Evolutionary conservation across 345 rosid species (phyloP).

Genomic region (Salix udensis): DNA sequence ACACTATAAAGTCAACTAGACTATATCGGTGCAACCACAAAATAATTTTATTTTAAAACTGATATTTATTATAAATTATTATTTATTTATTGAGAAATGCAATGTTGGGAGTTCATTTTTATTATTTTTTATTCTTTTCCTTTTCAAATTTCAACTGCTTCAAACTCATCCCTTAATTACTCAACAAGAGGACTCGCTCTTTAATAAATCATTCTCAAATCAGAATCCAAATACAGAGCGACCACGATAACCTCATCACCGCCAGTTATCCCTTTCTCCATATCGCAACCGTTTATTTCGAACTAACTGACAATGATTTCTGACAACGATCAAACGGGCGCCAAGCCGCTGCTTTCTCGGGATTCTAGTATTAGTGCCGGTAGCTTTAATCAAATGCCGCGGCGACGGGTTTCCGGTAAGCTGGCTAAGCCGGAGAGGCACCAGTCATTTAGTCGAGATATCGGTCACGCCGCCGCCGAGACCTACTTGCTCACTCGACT

Average conservation of each 20-base stretch:
- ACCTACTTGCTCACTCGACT: slow-evolving; percentile 28
- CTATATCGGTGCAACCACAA: accelerated
- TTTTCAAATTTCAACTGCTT: background rate
- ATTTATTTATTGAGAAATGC: too few species aligned
- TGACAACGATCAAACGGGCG: background rate
- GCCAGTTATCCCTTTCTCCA: slow-evolving; percentile 3
- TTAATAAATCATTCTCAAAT: background rate
- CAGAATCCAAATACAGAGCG: background rate
- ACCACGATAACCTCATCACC: slow-evolving; percentile 8
- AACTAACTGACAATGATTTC: background rate
- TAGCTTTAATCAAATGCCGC: slow-evolving; percentile 8
- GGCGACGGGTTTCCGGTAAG: slow-evolving; percentile 13
- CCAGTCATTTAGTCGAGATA: slow-evolving; percentile 21
- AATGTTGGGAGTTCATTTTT: too few species aligned
- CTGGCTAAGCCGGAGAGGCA: slow-evolving; percentile 10
- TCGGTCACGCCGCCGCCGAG: slow-evolving; percentile 31
- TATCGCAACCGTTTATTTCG: slow-evolving; percentile 3
- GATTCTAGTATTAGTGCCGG: background rate
- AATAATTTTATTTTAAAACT: too few species aligned
- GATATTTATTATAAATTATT: too few species aligned
- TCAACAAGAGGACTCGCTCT: background rate
- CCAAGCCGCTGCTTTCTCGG: background rate
- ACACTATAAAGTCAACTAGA: too few species aligned
- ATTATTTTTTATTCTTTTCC: background rate
- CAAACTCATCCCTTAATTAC: background rate